These are phyloP conservation scores for Coemansia sp. DNA, from an alignment of 192 early-diverging fungal species.

Conservation along the genomic window DNA sequence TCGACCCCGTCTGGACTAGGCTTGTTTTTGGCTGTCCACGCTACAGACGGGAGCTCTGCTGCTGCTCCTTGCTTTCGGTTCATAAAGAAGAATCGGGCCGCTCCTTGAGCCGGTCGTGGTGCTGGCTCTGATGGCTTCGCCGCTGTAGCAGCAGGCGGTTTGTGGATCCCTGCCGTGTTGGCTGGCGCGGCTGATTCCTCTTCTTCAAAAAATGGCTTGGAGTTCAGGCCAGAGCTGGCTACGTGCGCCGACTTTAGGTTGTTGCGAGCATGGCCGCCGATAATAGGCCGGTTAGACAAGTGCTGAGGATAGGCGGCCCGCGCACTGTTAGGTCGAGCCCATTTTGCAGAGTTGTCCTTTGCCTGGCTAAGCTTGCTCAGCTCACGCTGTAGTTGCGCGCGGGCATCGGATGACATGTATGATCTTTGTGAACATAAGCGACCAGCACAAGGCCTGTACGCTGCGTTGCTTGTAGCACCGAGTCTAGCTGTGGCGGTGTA, in stretches of 20 bases:
- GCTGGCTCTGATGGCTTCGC: background rate
- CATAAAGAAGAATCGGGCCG: slow-evolving; percentile 21
- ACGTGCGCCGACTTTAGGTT: slow-evolving; percentile 20
- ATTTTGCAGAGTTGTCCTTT: slow-evolving; percentile 2
- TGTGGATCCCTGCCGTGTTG: background rate
- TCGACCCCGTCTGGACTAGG: background rate
- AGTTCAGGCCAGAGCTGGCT: slow-evolving; percentile 6
- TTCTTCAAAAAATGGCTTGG: slow-evolving; percentile 25
- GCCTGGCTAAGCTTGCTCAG: slow-evolving; percentile 2
- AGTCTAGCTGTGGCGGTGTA: slow-evolving; percentile 8
- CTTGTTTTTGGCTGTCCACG: slow-evolving; percentile 2
- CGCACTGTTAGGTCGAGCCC: background rate
- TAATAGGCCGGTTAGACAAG: slow-evolving; percentile 9
- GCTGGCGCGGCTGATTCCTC: slow-evolving; percentile 6
- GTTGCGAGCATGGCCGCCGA: slow-evolving; percentile 33
- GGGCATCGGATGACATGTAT: background rate
- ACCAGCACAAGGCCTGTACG: background rate
- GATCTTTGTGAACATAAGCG: background rate
- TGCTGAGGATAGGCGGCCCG: background rate
- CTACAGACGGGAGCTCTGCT: slow-evolving; percentile 15
- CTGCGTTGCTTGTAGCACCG: background rate
- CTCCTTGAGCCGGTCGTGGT: slow-evolving; percentile 1
- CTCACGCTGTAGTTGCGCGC: background rate
- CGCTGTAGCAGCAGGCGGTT: background rate
- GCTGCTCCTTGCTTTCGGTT: background rate